Evolutionary conservation across 495 filamentous ascomycete genomes (phyloP).

Genomic region (Penicillium steckii): DNA sequence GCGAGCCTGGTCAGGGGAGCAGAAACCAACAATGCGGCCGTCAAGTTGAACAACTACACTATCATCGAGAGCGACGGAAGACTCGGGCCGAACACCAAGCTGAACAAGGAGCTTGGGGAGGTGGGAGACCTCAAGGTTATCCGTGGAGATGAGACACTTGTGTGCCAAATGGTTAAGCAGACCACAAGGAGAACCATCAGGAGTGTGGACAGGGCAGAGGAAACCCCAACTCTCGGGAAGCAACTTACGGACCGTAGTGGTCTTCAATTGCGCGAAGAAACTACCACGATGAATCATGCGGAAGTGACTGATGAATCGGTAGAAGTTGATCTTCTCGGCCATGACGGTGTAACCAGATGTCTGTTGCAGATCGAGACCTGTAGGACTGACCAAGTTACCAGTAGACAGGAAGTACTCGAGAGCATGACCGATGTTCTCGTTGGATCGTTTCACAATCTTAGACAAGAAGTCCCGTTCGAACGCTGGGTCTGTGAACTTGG

Average conservation of each 20-base stretch:
- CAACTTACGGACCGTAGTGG: conserved; percentile 92
- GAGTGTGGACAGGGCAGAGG: conserved; percentile 94
- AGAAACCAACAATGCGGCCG: conserved; percentile 86
- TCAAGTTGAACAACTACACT: conserved; percentile 88
- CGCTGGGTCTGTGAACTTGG: conserved; percentile 64
- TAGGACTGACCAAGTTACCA: conserved; percentile 86
- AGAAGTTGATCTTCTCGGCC: conserved; percentile 98
- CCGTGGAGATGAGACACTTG: conserved; percentile 86
- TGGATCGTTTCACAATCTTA: conserved; percentile 73
- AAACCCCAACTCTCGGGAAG: conserved; percentile 98
- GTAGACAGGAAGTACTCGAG: conserved; percentile 96
- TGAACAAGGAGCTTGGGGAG: conserved; percentile 70
- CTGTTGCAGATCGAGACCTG: conserved; percentile 91
- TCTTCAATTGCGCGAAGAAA: conserved; percentile 97
- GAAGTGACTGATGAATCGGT: conserved; percentile 98
- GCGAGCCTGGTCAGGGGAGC: conserved; percentile 75
- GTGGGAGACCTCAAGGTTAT: conserved; percentile 64
- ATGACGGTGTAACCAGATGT: conserved; percentile 93
- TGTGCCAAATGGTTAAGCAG: conserved; percentile 93
- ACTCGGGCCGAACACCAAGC: conserved; percentile 71
- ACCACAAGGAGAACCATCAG: conserved; percentile 92
- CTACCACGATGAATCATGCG: conserved; percentile 98
- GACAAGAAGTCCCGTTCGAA: conserved; percentile 77
- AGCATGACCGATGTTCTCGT: conserved; percentile 81
- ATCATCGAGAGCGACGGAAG: conserved; percentile 72